Evolutionary conservation across 495 filamentous ascomycete genomes (phyloP).

Genomic region (Penicillium malachiteum): DNA sequence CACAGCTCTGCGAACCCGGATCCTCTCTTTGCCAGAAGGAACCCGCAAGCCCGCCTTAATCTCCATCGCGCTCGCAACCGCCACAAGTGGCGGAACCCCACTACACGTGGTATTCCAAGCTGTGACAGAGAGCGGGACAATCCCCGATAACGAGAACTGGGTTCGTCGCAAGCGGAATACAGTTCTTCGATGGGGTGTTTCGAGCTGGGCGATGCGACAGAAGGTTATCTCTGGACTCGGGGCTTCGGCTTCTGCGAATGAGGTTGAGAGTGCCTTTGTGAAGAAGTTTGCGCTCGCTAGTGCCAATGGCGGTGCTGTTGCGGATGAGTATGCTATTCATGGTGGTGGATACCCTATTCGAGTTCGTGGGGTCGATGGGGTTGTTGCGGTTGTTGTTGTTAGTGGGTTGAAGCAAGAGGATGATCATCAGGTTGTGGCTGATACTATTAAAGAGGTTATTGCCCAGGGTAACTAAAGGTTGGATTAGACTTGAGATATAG

Average conservation of each 20-base stretch:
- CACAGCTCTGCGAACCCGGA: slow-evolving; percentile 58
- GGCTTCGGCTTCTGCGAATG: slow-evolving; percentile 20
- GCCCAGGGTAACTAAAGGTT: slow-evolving; percentile 14
- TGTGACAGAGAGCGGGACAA: slow-evolving; percentile 54
- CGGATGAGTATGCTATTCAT: slow-evolving; percentile 68
- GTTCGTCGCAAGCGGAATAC: slow-evolving; percentile 63
- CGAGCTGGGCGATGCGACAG: slow-evolving; percentile 64
- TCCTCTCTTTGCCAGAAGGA: slow-evolving; percentile 50
- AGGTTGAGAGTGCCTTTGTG: slow-evolving; percentile 58
- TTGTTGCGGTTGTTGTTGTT: slow-evolving; percentile 72
- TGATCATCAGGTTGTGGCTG: slow-evolving; percentile 72
- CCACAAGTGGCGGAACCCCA: slow-evolving; percentile 36
- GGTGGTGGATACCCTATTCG: slow-evolving; percentile 71
- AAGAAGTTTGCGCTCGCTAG: slow-evolving; percentile 53
- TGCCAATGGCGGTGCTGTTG: slow-evolving; percentile 40
- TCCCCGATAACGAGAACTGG: slow-evolving; percentile 62
- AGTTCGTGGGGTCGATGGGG: slow-evolving; percentile 66
- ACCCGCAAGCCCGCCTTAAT: slow-evolving; percentile 58
- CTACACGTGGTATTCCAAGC: slow-evolving; percentile 62
- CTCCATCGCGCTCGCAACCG: slow-evolving; percentile 55
- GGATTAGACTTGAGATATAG: no score
- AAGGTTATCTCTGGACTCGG: slow-evolving; percentile 43
- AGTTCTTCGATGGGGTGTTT: slow-evolving; percentile 67
- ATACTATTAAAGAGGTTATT: slow-evolving; percentile 56
- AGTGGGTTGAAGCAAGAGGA: slow-evolving; percentile 75